Percentiles rank a stretch among this genome's conserved stretches.
These are phyloP conservation scores for Verticillium albo-atrum DNA, from an alignment of 2,329 filamentous ascomycete species.

Conservation along the genomic window DNA sequence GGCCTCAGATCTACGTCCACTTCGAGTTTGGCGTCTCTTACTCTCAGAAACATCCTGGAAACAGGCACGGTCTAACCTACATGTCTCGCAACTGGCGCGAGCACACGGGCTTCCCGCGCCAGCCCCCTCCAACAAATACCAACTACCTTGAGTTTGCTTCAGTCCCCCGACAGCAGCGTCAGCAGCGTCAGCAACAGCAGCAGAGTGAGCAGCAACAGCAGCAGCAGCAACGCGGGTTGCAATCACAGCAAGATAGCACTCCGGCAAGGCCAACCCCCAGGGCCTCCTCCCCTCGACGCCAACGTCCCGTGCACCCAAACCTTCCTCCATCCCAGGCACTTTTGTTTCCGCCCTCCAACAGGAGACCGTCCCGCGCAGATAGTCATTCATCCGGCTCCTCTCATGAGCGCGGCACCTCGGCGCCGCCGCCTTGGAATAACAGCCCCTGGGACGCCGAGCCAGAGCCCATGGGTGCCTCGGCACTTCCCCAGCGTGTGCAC, in stretches of 20 bases:
- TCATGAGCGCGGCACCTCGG: conserved; percentile 43
- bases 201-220: neutral
- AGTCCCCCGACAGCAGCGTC: conserved; percentile 13
- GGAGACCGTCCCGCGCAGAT: conserved; percentile 10
- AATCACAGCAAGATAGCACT: neutral
- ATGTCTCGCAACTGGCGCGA: conserved; percentile 41
- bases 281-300: neutral
- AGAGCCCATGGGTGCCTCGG: conserved; percentile 21
- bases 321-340: neutral
- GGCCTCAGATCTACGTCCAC: conserved; percentile 44
- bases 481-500: conserved; percentile 16
- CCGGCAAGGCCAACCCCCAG: neutral
- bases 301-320: neutral
- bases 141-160: conserved; percentile 30
- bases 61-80: conserved; percentile 41
- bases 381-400: conserved; percentile 15
- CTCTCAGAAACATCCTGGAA: conserved; percentile 36
- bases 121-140: conserved; percentile 38
- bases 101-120: conserved; percentile 36
- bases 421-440: conserved; percentile 42
- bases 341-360: neutral
- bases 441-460: conserved; percentile 40
- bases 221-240: neutral
- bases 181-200: conserved; percentile 3
- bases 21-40: conserved; percentile 49